phyloP scores from a whole-genome alignment of 179 eudicot species.

The Amaranthus tricolor region DNA sequence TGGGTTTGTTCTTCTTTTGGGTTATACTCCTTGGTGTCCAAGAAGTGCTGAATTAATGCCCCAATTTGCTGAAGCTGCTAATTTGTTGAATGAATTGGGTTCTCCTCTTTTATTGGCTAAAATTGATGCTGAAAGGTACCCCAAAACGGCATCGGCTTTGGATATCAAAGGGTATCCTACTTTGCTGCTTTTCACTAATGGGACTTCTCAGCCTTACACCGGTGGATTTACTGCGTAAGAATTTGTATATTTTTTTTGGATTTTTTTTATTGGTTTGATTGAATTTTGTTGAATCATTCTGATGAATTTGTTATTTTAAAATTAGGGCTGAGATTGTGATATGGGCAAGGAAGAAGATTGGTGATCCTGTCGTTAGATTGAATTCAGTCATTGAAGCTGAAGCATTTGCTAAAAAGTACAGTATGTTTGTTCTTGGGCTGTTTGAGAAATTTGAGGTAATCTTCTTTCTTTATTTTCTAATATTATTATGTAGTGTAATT shows the following conservation, averaged over 20 bases:
- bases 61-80: slow-evolving; percentile 85
- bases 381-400: slow-evolving; percentile 57
- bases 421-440: slow-evolving; percentile 55
- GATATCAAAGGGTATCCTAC: slow-evolving; percentile 86
- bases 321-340: slow-evolving; percentile 86
- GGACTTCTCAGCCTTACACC: slow-evolving; percentile 65
- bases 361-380: slow-evolving; percentile 66
- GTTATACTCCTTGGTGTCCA: slow-evolving; percentile 88
- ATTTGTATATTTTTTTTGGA: neutral
- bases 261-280: neutral
- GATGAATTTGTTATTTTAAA: neutral
- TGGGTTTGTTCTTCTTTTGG: slow-evolving; percentile 67
- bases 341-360: slow-evolving; percentile 88
- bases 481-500: neutral
- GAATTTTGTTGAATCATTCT: neutral
- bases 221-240: slow-evolving; percentile 88
- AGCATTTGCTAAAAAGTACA: slow-evolving; percentile 60
- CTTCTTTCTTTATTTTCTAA: neutral
- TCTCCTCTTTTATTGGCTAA: slow-evolving; percentile 62
- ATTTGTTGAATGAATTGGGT: slow-evolving; percentile 48
- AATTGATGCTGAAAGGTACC: slow-evolving; percentile 71
- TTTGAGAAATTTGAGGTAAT: slow-evolving; percentile 82
- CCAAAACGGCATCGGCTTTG: slow-evolving; percentile 62
- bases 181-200: slow-evolving; percentile 70
- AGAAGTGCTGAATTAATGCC: slow-evolving; percentile 98